Evolutionary conservation across 2,329 filamentous ascomycete genomes (phyloP), one percentile per base, ranked within the genome.

Genomic region (Aspergillaceae sp.): DNA sequence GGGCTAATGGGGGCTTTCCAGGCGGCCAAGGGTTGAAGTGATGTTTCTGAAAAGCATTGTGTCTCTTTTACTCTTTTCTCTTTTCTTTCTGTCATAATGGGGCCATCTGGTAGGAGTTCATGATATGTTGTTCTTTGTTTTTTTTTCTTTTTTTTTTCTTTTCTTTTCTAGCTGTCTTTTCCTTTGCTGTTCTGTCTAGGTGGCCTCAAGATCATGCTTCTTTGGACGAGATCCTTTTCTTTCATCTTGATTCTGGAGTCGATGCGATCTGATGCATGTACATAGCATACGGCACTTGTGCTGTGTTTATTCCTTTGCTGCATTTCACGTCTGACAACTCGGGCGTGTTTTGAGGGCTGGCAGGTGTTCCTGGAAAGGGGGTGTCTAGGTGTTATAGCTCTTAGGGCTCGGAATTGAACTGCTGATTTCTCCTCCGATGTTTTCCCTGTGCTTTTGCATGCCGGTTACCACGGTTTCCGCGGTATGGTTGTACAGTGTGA

Each of bases 1-100:
- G 84, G 86, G 43, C 80, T 83, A 27, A 89, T 91, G 72, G 87
- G 87, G 41, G 79, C 75, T 62, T 91, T 91, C 54, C 66, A 68
- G 41, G 50, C 60, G 42, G 56, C 53, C 30, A 64, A 64, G 53
- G 55, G 55, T 47, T 66, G 51, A 60, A 19, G 19, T 19, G 51
- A 28, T 32, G 30, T 6, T 6, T 32, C 6, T 32, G 30, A 32
- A 32, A 41, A 34, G 36, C 36, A 28, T 35, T 47, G 37, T 35
- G 36, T 44, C 29, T 33, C 38, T 45, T 43, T 33, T 46, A 27
- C 27, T 19, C 26, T n/a, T 48, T 51, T 46, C 41, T 32, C 30
- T 32, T 32, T 32, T 32, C 8, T 32, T 32, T 32, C 30, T 32
- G 6, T 32, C 1, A 32, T 32, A 6, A 32, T 1, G 30, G 30